Percentiles rank a stretch among this genome's conserved stretches.
Evolutionary conservation across 345 rosid species (phyloP).

Genomic region (Arabis hirsuta): DNA sequence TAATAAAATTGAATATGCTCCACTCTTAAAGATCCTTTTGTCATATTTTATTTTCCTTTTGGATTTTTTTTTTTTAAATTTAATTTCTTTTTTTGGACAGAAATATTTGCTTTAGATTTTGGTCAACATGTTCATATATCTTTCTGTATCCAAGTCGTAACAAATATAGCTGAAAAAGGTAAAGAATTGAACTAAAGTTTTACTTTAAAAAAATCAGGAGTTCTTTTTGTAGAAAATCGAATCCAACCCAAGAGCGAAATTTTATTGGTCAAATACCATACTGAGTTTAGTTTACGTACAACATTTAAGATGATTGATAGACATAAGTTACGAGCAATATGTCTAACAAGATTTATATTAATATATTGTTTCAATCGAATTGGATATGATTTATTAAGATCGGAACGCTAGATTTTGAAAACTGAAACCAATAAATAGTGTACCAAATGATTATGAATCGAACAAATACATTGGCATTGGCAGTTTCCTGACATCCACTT

Average conservation of each 20-base stretch:
- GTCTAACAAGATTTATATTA: too few species aligned
- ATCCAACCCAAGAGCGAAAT: too few species aligned
- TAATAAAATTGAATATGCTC: slow-evolving; percentile 2
- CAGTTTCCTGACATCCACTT: slow-evolving; percentile 13
- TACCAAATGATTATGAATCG: slow-evolving; percentile 9
- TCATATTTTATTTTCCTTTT: background rate
- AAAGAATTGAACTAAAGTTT: background rate
- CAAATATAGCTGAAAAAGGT: slow-evolving; percentile 1
- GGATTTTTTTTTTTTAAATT: background rate
- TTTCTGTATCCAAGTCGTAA: background rate
- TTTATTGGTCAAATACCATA: too few species aligned
- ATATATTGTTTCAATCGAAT: background rate
- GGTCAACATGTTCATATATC: slow-evolving; percentile 15
- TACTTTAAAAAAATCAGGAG: too few species aligned
- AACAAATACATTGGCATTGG: slow-evolving; percentile 8
- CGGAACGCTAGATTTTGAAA: slow-evolving; percentile 8
- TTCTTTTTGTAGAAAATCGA: too few species aligned
- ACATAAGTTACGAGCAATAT: too few species aligned
- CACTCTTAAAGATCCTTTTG: background rate
- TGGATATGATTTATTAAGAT: slow-evolving; percentile 5
- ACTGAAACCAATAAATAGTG: background rate
- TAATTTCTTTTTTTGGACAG: background rate
- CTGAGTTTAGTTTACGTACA: too few species aligned
- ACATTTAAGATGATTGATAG: too few species aligned
- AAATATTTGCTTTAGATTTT: background rate